Base-by-base conservation (phyloP, 768 basidiomycete genomes). In the Pleurotus ostreatus region DNA sequence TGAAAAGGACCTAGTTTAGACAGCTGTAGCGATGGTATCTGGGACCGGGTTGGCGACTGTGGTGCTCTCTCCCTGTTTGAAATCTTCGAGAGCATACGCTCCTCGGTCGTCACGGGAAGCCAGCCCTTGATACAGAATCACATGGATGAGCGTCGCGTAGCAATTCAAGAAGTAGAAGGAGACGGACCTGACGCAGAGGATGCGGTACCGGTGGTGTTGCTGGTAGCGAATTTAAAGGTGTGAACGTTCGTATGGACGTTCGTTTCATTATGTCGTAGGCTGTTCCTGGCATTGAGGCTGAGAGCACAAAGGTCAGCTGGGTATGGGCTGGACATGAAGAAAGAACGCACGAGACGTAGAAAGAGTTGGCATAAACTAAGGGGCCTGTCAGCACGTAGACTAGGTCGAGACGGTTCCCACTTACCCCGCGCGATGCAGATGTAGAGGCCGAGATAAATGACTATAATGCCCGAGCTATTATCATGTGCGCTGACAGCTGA, bases 201-300 rank as follows among this genome's bases (percentile, higher is more conserved):
- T n/a, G 39, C 41, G 22, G 39, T 40, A 22, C 40, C 40, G 38
- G 37, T 41, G 11, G 22, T 40, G n/a, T 41, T 13, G 9, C 39
- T 9, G 15, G 51, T 16, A 5, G 51, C 51, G 51, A 53, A 53
- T 41, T 53, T 53, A 39, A 53, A 53, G 11, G 51, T 53, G 20
- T 53, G 51, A 20, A 40, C 51, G 39, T 53, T 53, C 5, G 51
- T 41, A 41, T 53, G 51, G 37, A 40, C 51, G 39, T 53, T 53
- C 13, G 51, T 53, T 41, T 53, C 51, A 37, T 53, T 41, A 41
- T 53, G 51, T 18, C 51, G 37, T 37, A 53, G 18, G 25, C 51
- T 40, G 51, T 53, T 53, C 41, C 51, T 39, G 23, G 51, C 51
- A 37, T 53, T 53, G 38, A 53, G 51, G 51, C 51, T 53, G 51